Evolutionary conservation across 805 yeast genomes (phyloP), one percentile per base, ranked within the genome.

Genomic region (Starmera dryadoides): DNA sequence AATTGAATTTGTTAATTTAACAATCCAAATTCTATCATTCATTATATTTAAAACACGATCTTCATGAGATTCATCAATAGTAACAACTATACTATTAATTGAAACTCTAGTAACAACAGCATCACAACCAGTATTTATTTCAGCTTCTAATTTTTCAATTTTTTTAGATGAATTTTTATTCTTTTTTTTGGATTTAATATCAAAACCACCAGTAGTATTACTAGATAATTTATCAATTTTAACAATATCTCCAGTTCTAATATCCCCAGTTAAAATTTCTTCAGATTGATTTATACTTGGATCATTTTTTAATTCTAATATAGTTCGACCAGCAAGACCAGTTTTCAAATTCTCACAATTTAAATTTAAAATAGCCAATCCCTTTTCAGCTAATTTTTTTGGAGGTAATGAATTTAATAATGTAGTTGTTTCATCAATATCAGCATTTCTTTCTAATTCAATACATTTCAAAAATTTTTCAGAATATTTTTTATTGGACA

Each of bases 181-280:
- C 20, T 40, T 40, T 5, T 36, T 45, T 9, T 44, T 40, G 5
- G 34, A 38, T 9, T 42, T 41, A 32, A 52, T 56, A 32, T 60
- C 59, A 37, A 48, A 47, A 19, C 47, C 41, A 19, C 44, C 42
- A 4, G 39, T 43, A 4, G 59, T 45, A 4, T 44, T 40, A 14
- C 52, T 16, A 1, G 56, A 45, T 0, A 68, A 63, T 39, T 61
- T 64, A 18, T 79, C 78, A 11, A 86, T 43, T 47, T 68, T 72
- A 3, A 87, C 89, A 32, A 86, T 79, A 59, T 87, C 96, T 12
- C 96, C 96, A 4, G 73, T 71, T 46, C 78, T 70, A 21, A 86
- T 57, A 19, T 75, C 75, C 1, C 85, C 82, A 15, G 61, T 46
- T 6, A 75, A 46, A 7, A 68, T 53, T 15, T 52, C 59, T n/a